A percentile compares a stretch with the other conserved stretches of the same genome.
Evolutionary conservation across 495 filamentous ascomycete genomes (phyloP).

Genomic region (Choiromyces venosus): DNA sequence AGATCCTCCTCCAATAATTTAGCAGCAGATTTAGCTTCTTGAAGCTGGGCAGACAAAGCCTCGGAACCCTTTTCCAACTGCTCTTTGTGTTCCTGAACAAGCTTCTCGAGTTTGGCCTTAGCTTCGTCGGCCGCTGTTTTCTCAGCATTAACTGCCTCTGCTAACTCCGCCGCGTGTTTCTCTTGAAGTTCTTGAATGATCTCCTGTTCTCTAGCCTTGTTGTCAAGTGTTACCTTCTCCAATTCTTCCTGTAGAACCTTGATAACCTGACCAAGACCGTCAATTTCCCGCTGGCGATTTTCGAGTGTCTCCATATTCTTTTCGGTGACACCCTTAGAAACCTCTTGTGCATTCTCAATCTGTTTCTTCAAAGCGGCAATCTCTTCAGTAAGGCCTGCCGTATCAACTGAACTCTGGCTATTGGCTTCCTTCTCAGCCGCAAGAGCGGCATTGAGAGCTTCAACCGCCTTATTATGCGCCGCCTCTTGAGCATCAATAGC

Average conservation of each 20-base stretch:
- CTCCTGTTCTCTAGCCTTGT: conserved; percentile 44
- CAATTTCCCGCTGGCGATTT: conserved; percentile 37
- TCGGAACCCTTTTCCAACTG: conserved; percentile 36
- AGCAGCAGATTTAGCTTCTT: conserved; percentile 20
- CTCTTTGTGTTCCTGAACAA: conserved; percentile 36
- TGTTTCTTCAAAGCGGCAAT: conserved; percentile 28
- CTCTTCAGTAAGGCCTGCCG: conserved; percentile 24
- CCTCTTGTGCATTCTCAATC: conserved; percentile 40
- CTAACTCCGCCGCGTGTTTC: conserved; percentile 40
- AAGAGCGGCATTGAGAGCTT: conserved; percentile 33
- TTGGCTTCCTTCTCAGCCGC: conserved; percentile 33
- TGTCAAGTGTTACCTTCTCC: conserved; percentile 45
- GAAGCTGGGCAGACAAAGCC: conserved; percentile 22
- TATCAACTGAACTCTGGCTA: conserved; percentile 5
- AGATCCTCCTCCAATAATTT: conserved; percentile 29
- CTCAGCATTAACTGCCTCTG: conserved; percentile 18
- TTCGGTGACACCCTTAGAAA: conserved; percentile 40
- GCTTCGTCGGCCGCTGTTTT: conserved; percentile 25
- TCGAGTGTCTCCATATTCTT: conserved; percentile 46
- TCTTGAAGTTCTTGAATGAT: conserved; percentile 47
- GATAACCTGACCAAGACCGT: conserved; percentile 48
- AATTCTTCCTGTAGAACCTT: conserved; percentile 48
- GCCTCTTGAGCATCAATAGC: conserved; percentile 26
- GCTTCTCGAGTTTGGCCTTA: conserved; percentile 30
- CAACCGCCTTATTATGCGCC: conserved; percentile 29